Evolutionary conservation across 805 yeast species (phyloP), one percentile per base, ranked within the genome.

Genomic region (Teunomyces tritomae): DNA sequence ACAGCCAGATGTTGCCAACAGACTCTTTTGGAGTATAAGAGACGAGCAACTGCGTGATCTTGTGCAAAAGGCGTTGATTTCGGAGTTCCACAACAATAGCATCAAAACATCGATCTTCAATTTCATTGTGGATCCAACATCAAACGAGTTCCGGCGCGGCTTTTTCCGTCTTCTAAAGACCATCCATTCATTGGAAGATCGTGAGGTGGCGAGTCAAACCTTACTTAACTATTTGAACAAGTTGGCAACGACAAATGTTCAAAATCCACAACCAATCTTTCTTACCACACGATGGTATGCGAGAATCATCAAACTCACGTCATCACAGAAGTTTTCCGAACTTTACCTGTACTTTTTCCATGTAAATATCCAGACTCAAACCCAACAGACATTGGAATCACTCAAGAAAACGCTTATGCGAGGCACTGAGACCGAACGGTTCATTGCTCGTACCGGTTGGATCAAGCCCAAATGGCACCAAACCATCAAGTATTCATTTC

Each of bases 391-490:
- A 4, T 46, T 62, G 32, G 46, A 56, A 14, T 27, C 37, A 0
- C 36, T 72, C 28, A 65, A 64, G 39, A 47, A 52, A 17, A 48
- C 54, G 6, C 58, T 72, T 16, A 45, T 57, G 17, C 48, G 46
- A 5, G 74, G 77, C 5, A 54, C 66, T 1, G 57, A 62, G 28
- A 33, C 65, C 11, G 75, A 70, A 3, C 59, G 58, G 39, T 64
- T 63, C 45, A 60, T 70, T 4, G 63, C 61, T 7, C 53, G 74
- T 40, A 70, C 77, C 2, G 77, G 77, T 1, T 54, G 62, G 44
- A 42, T 67, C 5, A 53, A 62, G 29, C 63, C 74, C 4, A 64
- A 63, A 44, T 70, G 74, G 74, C 74, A 71, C 47, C 62, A 70
- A 48, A 57, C 64, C 0, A 55, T 62, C 20, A 52, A 49, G 35